These are phyloP conservation scores for Fusarium anthophilum DNA, from an alignment of 2,329 filamentous ascomycete genomes.

Conservation along the genomic window DNA sequence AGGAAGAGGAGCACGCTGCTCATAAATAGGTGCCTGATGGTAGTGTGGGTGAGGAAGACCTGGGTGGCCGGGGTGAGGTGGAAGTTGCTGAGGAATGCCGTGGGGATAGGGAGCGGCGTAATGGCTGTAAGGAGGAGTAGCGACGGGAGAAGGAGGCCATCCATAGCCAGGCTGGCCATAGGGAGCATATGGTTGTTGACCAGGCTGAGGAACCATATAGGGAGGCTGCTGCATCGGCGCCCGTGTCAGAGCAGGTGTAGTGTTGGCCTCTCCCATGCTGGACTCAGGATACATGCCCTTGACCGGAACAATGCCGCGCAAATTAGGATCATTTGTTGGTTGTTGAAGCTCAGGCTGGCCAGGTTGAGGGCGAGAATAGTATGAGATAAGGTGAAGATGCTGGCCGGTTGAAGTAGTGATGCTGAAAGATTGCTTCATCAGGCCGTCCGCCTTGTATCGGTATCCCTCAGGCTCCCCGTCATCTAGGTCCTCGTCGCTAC, in stretches of 20 bases:
- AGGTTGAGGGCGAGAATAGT: constrained; percentile 85
- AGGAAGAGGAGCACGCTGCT: constrained; percentile 52
- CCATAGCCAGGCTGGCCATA: constrained; percentile 57
- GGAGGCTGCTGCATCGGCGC: constrained; percentile 68
- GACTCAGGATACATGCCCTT: constrained; percentile 99
- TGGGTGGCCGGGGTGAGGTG: constrained; percentile 44
- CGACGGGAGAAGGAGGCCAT: constrained; percentile 66
- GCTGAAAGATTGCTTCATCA: constrained; percentile 99
- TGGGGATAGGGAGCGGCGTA: constrained; percentile 53
- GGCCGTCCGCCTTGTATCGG: constrained; percentile 92
- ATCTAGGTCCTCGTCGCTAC: constrained; percentile 86
- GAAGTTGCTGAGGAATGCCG: constrained; percentile 40
- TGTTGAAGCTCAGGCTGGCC: constrained; percentile 78
- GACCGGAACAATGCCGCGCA: constrained; percentile 84
- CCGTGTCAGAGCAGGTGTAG: constrained; percentile 82
- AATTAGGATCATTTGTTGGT: constrained; percentile 80
- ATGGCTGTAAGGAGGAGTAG: constrained; percentile 63
- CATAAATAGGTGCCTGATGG: constrained; percentile 43
- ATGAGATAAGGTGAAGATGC: constrained; percentile 96
- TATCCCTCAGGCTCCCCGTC: constrained; percentile 90
- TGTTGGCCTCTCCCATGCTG: constrained; percentile 85
- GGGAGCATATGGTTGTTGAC: constrained; percentile 48
- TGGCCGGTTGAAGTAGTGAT: constrained; percentile 91
- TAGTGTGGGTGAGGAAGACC: constrained; percentile 42
- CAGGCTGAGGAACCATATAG: constrained; percentile 50